Evolutionary conservation across 202 grass and related monocot genomes (phyloP), one percentile per base, ranked within the genome.

Genomic region (Bolboschoenoplectus hybrid): DNA sequence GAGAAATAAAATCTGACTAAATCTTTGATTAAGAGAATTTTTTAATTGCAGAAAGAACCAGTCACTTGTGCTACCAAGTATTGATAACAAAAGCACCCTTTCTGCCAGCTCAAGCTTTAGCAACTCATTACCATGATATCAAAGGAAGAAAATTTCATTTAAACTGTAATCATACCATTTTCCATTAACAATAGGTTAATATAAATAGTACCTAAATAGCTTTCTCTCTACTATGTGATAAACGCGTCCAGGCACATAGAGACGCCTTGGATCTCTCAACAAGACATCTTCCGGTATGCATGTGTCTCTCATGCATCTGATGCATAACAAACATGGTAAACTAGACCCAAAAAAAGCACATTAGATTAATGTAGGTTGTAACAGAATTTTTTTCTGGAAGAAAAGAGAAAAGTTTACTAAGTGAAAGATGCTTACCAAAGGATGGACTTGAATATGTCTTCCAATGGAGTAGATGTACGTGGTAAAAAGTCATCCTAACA

Each of bases 361-460:
- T 63, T 34, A 81, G 83, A 20, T 85, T 90, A 32, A 87, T 66
- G 41, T 79, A 76, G 57, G 43, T 44, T 44, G 43, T 44, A 43
- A 82, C 5, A 82, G 70, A 13, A 6, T 50, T 14, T 55, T 9
- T 16, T 44, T 6, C 56, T n/a, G 63, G 47, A 83, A 45, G 74
- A 66, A 63, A 58, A 58, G n/a, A 14, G 35, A 63, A 85, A 91
- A 44, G 51, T 16, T 36, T 81, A 52, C 57, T 81, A 72, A 49
- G 43, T 2, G 5, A 26, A 72, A 1, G 3, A 79, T 55, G 69
- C 8, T 67, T 92, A 95, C 95, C 93, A 98, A 70, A 98, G 90
- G 58, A 98, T 85, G 16, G 95, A 98, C 84, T 98, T 98, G 91
- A 98, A 98, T 81, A 95, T 95, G 62, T 98, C 95, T 85, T 98